Evolutionary conservation across 306 rosid genomes (phyloP).

Genomic region (Pyrus bretschneideri): DNA sequence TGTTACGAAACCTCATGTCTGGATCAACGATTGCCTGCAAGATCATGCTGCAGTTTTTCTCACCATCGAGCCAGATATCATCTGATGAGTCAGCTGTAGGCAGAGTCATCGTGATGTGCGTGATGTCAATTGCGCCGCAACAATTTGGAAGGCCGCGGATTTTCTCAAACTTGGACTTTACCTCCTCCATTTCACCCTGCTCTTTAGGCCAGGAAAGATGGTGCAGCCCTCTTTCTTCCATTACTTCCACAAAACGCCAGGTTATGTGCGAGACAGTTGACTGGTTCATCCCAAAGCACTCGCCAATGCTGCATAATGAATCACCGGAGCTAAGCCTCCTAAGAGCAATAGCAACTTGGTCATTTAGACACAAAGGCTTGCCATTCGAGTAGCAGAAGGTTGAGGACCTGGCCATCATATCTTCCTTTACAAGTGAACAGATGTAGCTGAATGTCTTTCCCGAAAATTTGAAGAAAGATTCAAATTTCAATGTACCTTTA

Average conservation of each 20-base stretch:
- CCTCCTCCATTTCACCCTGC: conserved; percentile 53
- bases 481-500: conserved; percentile 45
- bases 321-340: conserved; percentile 90
- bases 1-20: conserved; percentile 60
- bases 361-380: conserved; percentile 52
- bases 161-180: conserved; percentile 62
- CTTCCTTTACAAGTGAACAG: conserved; percentile 73
- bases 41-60: conserved; percentile 86
- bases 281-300: conserved; percentile 60
- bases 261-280: conserved; percentile 83
- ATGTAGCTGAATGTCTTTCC: conserved; percentile 78
- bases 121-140: conserved; percentile 75
- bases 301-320: conserved; percentile 61
- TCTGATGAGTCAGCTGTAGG: conserved; percentile 43
- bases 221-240: conserved; percentile 78
- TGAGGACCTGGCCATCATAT: conserved; percentile 53
- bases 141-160: conserved; percentile 71
- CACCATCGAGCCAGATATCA: conserved; percentile 66
- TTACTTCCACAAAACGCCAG: conserved; percentile 82
- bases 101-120: conserved; percentile 82
- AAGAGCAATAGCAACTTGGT: conserved; percentile 85
- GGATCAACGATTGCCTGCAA: conserved; percentile 86
- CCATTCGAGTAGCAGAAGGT: conserved; percentile 41
- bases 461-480: conserved; percentile 69
- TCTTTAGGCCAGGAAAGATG: conserved; percentile 78